Evolutionary conservation across 2,329 filamentous ascomycete species (phyloP).

Genomic region (Trichoderma polysporum): DNA sequence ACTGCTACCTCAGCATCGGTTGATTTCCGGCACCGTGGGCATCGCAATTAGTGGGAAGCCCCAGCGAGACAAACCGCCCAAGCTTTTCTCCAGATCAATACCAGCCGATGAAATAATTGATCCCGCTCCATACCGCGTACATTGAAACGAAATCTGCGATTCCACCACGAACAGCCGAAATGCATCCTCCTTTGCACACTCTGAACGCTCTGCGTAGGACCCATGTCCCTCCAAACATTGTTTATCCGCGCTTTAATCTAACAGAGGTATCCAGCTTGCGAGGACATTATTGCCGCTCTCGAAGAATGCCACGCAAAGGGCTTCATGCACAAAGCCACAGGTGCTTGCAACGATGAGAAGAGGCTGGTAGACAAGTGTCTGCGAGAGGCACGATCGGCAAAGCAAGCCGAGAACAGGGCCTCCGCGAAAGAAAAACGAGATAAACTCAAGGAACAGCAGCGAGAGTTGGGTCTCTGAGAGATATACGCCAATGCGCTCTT

Average conservation of each 20-base stretch:
- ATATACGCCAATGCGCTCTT: not conserved
- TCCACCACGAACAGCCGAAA: constrained; percentile 44
- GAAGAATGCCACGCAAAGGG: constrained; percentile 93
- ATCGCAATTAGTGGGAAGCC: constrained; percentile 6
- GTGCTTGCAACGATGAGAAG: constrained; percentile 88
- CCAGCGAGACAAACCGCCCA: constrained; percentile 25
- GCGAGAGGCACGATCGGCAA: constrained; percentile 71
- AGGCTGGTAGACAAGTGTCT: constrained; percentile 81
- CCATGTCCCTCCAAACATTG: not conserved
- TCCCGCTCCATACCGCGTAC: not conserved
- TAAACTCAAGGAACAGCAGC: constrained; percentile 73
- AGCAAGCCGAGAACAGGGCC: constrained; percentile 72
- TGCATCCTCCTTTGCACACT: constrained; percentile 98
- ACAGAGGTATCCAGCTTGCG: constrained; percentile 68
- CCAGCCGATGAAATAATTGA: not conserved
- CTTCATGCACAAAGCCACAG: constrained; percentile 87
- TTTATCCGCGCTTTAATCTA: constrained; percentile 17
- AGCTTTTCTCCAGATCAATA: constrained; percentile 28
- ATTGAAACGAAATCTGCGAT: not conserved
- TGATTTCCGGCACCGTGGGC: constrained; percentile 19
- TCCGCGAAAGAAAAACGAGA: constrained; percentile 67
- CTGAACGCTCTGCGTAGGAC: constrained; percentile 79
- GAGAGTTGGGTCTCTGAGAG: constrained; percentile 39
- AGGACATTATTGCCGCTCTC: constrained; percentile 88
- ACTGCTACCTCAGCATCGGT: not conserved